Evolutionary conservation across 768 basidiomycete species (phyloP), one percentile per base, ranked within the genome.

Genomic region (Boletus sp.): DNA sequence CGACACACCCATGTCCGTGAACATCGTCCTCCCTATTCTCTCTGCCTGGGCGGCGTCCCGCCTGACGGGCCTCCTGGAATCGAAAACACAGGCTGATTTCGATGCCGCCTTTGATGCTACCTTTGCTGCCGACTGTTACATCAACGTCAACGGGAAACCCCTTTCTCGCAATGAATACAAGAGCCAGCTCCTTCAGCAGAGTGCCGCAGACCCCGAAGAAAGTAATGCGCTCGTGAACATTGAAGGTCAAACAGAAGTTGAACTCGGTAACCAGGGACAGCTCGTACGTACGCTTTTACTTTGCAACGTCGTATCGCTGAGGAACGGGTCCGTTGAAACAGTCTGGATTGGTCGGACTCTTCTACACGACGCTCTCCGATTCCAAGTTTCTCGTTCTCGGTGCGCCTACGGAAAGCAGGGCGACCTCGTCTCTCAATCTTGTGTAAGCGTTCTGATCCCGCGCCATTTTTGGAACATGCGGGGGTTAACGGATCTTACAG

Each of bases 61-160:
- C 58, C 46, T 82, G 50, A 64, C 65, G 4, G 58, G 73, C 25
- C 50, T 81, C 43, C 67, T 77, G 56, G 56, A 70, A 52, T 74
- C 78, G 6, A 75, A 74, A 33, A 75, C 68, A 5, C 39, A 62
- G 23, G 53, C 54, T 0, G 70, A 64, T 17, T 77, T 79, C 54
- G 54, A 72, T 44, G 32, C 54, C 19, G 71, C 74, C 0, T 77
- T 81, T 64, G 72, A 80, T 34, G 62, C 53, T 2, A 76, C 77
- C 54, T 63, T 82, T 53, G 70, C 75, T 7, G 30, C 64, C 35
- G 23, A 75, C 15, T 72, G 68, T 29, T 62, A 56, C 1, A 64
- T 80, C 51, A 71, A 66, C 4, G 63, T 81, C 51, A 82, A 82
- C 56, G 79, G 76, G 17, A 64, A 68, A 25, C 30, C 64, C 14